A percentile compares a stretch with the other conserved stretches of the same genome.
Evolutionary conservation across 78 protist genomes (phyloP).

Genomic region (Dictyostelium intermedium): DNA sequence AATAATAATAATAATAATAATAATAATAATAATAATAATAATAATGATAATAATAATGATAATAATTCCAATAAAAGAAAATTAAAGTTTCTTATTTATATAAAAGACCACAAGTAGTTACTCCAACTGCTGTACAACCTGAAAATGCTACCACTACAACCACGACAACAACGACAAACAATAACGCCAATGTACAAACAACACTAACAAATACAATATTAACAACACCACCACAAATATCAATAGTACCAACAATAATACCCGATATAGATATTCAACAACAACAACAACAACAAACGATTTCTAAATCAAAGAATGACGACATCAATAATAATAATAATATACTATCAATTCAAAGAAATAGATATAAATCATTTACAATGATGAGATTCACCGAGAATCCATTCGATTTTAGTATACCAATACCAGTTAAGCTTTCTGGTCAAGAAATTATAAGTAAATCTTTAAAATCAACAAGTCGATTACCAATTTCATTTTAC

Average conservation of each 20-base stretch:
- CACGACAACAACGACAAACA: background rate
- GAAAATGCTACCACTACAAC: background rate
- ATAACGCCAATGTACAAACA: background rate
- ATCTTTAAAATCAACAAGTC: background rate
- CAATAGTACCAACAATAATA: background rate
- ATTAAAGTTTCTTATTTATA: conserved; percentile 3
- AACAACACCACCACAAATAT: background rate
- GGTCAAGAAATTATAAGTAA: background rate
- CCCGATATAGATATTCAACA: conserved; percentile 3
- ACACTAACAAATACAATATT: background rate
- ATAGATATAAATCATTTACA: background rate
- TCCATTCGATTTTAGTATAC: background rate
- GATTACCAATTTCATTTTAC: background rate
- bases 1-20: background rate
- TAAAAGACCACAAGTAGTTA: background rate
- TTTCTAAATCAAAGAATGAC: background rate
- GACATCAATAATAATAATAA: background rate
- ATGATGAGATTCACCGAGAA: background rate
- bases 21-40: background rate
- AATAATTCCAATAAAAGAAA: background rate
- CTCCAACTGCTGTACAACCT: background rate
- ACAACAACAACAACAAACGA: background rate
- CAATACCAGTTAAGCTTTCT: background rate
- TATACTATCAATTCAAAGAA: conserved; percentile 1
- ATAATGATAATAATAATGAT: background rate